phyloP scores from a whole-genome alignment of 2,329 filamentous ascomycete species.

The Aspergillus jensenii region DNA sequence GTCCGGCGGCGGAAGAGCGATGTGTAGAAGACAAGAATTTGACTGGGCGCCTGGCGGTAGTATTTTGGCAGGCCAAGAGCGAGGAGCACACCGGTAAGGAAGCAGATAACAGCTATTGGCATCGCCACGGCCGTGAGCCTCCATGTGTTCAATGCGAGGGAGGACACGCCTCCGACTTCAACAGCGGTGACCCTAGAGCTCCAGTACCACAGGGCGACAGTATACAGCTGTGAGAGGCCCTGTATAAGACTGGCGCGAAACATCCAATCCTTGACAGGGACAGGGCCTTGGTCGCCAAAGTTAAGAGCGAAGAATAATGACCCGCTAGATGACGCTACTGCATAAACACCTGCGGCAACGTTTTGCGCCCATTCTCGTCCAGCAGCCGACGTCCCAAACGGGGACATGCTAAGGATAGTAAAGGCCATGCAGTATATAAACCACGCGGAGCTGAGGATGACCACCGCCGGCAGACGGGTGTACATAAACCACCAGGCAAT shows the following conservation, averaged over 20 bases:
- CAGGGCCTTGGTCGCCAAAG: constrained; percentile 64
- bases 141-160: constrained; percentile 35
- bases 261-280: constrained; percentile 65
- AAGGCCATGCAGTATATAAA: constrained; percentile 64
- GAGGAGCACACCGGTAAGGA: constrained; percentile 55
- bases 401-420: constrained; percentile 42
- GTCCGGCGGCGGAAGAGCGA: constrained; percentile 63
- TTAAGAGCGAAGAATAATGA: constrained; percentile 67
- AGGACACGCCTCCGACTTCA: too few species aligned
- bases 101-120: constrained; percentile 59
- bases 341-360: constrained; percentile 61
- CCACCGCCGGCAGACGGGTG: too few species aligned
- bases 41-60: constrained; percentile 64
- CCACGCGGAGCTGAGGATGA: constrained; percentile 61
- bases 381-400: constrained; percentile 26
- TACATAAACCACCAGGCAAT: constrained; percentile 58
- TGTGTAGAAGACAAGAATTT: constrained; percentile 65
- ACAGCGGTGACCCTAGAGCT: constrained; percentile 44
- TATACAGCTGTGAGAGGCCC: constrained; percentile 66
- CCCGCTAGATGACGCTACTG: constrained; percentile 61
- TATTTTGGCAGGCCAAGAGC: constrained; percentile 65
- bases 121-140: constrained; percentile 45
- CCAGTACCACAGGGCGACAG: constrained; percentile 67
- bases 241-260: constrained; percentile 66
- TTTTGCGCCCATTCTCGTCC: constrained; percentile 61